Evolutionary conservation across 169 alveolate species (phyloP).

Genomic region (Babesia bovis): DNA sequence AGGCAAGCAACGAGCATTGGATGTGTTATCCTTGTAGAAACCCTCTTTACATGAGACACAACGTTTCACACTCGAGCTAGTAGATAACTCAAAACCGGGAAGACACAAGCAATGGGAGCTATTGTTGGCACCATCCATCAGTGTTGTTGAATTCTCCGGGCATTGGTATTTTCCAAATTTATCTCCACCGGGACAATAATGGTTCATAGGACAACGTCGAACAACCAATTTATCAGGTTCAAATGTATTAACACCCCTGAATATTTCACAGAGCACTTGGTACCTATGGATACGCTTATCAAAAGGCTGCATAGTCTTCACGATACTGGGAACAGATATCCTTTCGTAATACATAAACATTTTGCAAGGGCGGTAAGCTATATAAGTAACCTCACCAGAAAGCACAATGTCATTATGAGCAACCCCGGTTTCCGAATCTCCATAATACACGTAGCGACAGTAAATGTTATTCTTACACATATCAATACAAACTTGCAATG

Average conservation of each 20-base stretch:
- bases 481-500: conserved; percentile 62
- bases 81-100: conserved; percentile 63
- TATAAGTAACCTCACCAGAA: background rate
- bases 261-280: conserved; percentile 6
- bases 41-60: conserved; percentile 76
- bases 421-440: background rate
- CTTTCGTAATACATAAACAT: conserved; percentile 31
- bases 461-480: conserved; percentile 68
- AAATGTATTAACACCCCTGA: background rate
- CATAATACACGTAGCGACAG: conserved; percentile 56
- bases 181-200: conserved; percentile 77
- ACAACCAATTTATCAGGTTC: background rate
- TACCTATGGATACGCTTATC: background rate
- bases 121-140: conserved; percentile 38
- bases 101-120: conserved; percentile 71
- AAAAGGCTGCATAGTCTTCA: background rate
- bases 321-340: background rate
- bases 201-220: conserved; percentile 63
- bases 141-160: conserved; percentile 72
- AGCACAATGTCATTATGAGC: conserved; percentile 16
- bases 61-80: background rate
- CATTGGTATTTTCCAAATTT: conserved; percentile 62
- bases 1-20: conserved; percentile 65
- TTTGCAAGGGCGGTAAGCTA: conserved; percentile 14
- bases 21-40: conserved; percentile 57